Evolutionary conservation across 345 rosid genomes (phyloP), one percentile per base, ranked within the genome.

Genomic region (Balakata baccata): DNA sequence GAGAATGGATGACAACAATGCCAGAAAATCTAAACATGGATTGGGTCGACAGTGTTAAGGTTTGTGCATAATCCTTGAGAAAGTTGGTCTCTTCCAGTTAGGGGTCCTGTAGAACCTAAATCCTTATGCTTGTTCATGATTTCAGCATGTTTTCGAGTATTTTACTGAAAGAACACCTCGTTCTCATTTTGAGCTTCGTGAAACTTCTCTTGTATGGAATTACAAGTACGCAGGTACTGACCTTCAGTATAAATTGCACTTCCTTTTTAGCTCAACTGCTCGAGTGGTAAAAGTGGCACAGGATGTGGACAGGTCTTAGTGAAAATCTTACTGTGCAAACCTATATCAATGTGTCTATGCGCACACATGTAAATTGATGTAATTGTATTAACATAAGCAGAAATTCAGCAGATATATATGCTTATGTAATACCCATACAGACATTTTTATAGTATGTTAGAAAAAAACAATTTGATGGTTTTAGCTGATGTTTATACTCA

Each of bases 41-140:
- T 68, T 87, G 90, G 90, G 88, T 87, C 41, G 90, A 85, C 77
- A 87, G 88, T 6, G 86, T 87, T 1, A 87, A 85, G 90, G 90
- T 83, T 64, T 50, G 67, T 62, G 61, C 20, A 20, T 63, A 69
- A 60, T 29, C 41, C 7, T 25, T 9, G 46, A 60, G 66, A 67
- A 70, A 64, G 51, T 77, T 49, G 41, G 61, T 71, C 37, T 58
- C 61, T 71, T 65, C 43, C 63, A 22, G 37, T 25, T 66, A 29
- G 63, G 58, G 58, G 59, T 63, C 71, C 71, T 69, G 34, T 49
- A 53, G 65, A 67, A 12, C 68, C 66, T 70, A 71, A 72, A 65
- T 47, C 29, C 80, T 80, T 79, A 71, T 70, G 58, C 37, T 74
- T 69, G 23, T 79, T 76, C 75, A 61, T 78, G 77, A 74, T 84